Conservation (phyloP, 768 basidiomycete species). For the Boletus reticuloceps region DNA sequence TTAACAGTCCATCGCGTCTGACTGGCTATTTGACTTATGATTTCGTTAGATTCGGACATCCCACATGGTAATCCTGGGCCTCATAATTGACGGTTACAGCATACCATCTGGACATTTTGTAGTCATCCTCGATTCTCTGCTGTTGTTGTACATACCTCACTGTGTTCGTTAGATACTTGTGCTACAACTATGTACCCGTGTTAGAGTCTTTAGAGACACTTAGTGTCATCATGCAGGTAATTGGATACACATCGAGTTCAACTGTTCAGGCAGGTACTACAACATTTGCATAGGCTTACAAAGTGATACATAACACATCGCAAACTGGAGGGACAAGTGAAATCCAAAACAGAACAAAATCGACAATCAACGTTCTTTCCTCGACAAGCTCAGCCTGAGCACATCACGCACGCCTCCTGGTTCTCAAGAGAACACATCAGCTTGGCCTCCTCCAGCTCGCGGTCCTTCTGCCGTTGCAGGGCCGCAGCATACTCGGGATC, state of each 20-base stretch:
- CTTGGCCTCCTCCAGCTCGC: constrained; percentile 79
- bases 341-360: constrained; percentile 2
- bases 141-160: constrained; percentile 12
- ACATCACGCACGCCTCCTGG: constrained; percentile 93
- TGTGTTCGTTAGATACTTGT: not conserved
- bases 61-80: not conserved
- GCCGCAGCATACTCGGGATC: constrained; percentile 82
- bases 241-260: no score
- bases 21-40: not conserved
- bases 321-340: not conserved
- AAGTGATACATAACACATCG: not conserved
- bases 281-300: constrained; percentile 18
- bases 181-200: not conserved
- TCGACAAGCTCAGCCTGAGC: constrained; percentile 57
- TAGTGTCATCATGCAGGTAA: no score
- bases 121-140: constrained; percentile 1
- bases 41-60: not conserved
- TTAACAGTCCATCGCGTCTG: constrained; percentile 60
- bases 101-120: constrained; percentile 12
- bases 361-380: not conserved
- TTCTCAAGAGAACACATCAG: constrained; percentile 86
- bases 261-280: constrained; percentile 5
- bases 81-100: constrained; percentile 4
- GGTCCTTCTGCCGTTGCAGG: constrained; percentile 62
- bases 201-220: not conserved